Base-by-base conservation (phyloP, 352 stramenopile species). In the Pythium folliculosum region DNA sequence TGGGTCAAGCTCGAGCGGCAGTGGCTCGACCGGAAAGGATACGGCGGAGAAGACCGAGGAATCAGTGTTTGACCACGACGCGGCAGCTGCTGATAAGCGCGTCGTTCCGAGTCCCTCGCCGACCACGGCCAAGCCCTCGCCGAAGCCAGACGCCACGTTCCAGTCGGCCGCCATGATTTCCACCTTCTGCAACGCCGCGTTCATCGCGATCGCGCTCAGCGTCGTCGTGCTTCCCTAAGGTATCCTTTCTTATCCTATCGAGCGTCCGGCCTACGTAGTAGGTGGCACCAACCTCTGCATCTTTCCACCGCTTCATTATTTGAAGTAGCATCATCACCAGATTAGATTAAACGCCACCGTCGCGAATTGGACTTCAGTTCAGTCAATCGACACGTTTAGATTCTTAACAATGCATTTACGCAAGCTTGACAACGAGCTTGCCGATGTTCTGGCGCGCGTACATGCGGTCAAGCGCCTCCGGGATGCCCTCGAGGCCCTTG, bases 391-490 rank as follows among this genome's bases (percentile, higher is more conserved):
- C 1, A 65, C 37, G 27, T 75, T 75, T 4, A 84, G 44, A 57
- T 82, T 75, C 27, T 67, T 59, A 9, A 69, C 70, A 30, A 82
- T n/a, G n/a, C 75, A 71, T 40, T 72, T 77, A 81, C 13, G 27
- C 38, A 6, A 93, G 73, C 58, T 89, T 81, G 49, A 95, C 80
- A 23, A 91, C 77, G 67, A 96, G 80, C 71, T 96, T 96, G 69
- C 88, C 88, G 19, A 86, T 91, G 59, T 89, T 91, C 63, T 90
- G 88, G 76, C 88, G 77, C 51, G 69, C 75, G 65, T 89, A 91
- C 69, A 94, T 83, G 72, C 89, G 78, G 61, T 89, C 80, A 51
- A 94, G 77, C 58, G 77, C 88, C 21, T 86, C 77, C 1, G 73
- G 61, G 44, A 94, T 81, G 52, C 70, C 57, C 57, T 91, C 76